Base-by-base conservation (phyloP, 495 filamentous ascomycete genomes). In the Parachaetomium inaequale region DNA sequence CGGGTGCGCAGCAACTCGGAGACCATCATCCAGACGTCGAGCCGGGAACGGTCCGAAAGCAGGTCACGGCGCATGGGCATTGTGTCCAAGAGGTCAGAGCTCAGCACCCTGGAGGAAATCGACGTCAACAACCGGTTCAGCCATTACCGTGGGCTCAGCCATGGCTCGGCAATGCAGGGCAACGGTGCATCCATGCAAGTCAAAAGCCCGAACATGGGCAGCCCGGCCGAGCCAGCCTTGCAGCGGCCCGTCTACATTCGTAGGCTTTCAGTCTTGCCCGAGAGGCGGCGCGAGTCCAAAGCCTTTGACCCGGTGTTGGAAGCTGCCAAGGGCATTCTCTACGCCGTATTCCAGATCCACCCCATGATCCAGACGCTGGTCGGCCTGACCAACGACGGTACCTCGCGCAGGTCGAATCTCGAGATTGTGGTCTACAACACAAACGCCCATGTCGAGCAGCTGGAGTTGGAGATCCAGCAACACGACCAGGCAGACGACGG, bases 1-100 rank as follows among this genome's bases (percentile, higher is more conserved):
- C 84, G 92, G 26, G 85, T 90, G 47, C 85, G 93, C 47, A 96
- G 92, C 66, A 94, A 96, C 65, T 96, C 91, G 61, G 93, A 98
- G 71, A 92, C 89, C 25, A 80, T 91, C 17, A 81, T 90, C 36
- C 78, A 78, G 40, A 70, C 73, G 7, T 64, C 74, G 25, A 71
- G 74, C 23, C 82, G 85, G 14, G 76, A 85, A 58, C 70, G 79
- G 23, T 75, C 78, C 15, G 76, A 77, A n/a, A 78, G 78, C 58
- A 68, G 82, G 69, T 71, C 88, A 76, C 61, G 81, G 66, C 85
- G 93, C 7, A 96, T 96, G 90, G 93, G 92, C 6, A 87, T 95
- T 29, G 85, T 96, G 31, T 86, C 85, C 11, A 87, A 91, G 68
- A 82, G 86, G 26, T 83, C 85, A 15, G 91, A 92, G 57, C 76